A percentile compares a stretch with the other conserved stretches of the same genome.
phyloP scores from a whole-genome alignment of 2,329 filamentous ascomycete species.

The Trichoderma lentiforme region DNA sequence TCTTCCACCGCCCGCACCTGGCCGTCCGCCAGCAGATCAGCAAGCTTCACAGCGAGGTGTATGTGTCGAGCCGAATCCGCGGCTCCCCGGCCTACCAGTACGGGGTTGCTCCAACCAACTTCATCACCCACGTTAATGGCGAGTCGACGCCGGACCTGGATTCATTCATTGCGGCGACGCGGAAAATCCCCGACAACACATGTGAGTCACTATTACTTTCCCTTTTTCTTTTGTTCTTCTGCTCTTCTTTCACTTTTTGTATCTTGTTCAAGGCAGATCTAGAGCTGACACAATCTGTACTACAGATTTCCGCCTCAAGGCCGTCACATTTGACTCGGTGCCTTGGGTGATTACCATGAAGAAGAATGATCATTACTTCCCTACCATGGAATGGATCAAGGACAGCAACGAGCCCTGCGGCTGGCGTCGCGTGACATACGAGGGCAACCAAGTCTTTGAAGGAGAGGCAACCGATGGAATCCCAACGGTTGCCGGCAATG shows the following conservation, averaged over 20 bases:
- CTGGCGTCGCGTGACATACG: slow-evolving; percentile 62
- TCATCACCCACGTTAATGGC: slow-evolving; percentile 94
- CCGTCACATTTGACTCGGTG: slow-evolving; percentile 98
- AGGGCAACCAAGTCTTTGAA: slow-evolving; percentile 49
- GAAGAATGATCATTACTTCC: slow-evolving; percentile 97
- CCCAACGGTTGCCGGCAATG: slow-evolving; percentile 39
- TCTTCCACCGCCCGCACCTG: slow-evolving; percentile 90
- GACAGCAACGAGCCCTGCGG: slow-evolving; percentile 56
- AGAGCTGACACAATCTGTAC: slow-evolving; percentile 20
- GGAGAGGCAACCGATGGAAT: slow-evolving; percentile 55
- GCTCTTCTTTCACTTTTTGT: background rate
- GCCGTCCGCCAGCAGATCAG: slow-evolving; percentile 96
- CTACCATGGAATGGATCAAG: slow-evolving; percentile 67
- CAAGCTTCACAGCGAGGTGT: slow-evolving; percentile 93
- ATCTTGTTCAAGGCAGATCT: background rate
- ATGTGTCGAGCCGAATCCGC: slow-evolving; percentile 81
- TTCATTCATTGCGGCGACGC: slow-evolving; percentile 74
- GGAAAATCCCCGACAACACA: slow-evolving; percentile 90
- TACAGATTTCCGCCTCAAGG: slow-evolving; percentile 84
- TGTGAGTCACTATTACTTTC: slow-evolving; percentile 50
- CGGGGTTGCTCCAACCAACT: slow-evolving; percentile 91
- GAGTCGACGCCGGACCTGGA: slow-evolving; percentile 78
- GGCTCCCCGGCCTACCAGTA: slow-evolving; percentile 87
- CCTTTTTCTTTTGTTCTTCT: background rate
- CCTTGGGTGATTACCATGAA: slow-evolving; percentile 99